phyloP scores from a whole-genome alignment of 1,284 basidiomycete species.

The Pascua sp. region DNA sequence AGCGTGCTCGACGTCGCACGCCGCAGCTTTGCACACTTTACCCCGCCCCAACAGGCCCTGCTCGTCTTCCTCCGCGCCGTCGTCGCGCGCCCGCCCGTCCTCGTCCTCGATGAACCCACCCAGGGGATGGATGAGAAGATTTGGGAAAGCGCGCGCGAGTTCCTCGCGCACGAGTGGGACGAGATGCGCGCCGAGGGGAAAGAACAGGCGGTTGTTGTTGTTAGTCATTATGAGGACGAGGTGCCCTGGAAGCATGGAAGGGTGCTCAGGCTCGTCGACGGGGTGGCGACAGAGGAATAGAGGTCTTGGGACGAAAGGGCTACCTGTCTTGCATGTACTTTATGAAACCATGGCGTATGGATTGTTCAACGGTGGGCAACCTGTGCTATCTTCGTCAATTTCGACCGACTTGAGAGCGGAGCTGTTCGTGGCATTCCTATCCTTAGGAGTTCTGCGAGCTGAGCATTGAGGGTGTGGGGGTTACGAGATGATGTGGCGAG shows the following conservation, averaged over 20 bases:
- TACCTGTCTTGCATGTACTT: too few species aligned
- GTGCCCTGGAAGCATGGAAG: conserved; percentile 47
- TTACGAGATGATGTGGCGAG: too few species aligned
- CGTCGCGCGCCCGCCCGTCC: conserved; percentile 62
- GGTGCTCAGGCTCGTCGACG: conserved; percentile 31
- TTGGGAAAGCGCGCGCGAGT: conserved; percentile 61
- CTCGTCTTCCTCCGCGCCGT: conserved; percentile 79
- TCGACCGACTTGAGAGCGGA: too few species aligned
- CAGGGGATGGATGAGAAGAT: conserved; percentile 80
- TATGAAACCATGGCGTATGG: too few species aligned
- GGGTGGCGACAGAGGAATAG: conserved; percentile 12
- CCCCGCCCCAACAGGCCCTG: conserved; percentile 69
- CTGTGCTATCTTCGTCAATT: too few species aligned
- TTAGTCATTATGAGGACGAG: conserved; percentile 87
- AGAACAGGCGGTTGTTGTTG: conserved; percentile 72
- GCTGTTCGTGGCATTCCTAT: too few species aligned
- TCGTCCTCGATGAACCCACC: conserved; percentile 86
- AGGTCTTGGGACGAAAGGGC: background rate
- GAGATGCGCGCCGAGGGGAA: conserved; percentile 34
- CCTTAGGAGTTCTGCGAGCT: too few species aligned
- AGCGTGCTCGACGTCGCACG: conserved; percentile 38
- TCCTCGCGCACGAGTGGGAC: conserved; percentile 58
- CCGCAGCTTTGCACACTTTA: conserved; percentile 59
- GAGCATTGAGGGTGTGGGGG: too few species aligned
- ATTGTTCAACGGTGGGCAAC: too few species aligned